A percentile compares a stretch with the other conserved stretches of the same genome.
Conservation (phyloP, 768 basidiomycete species). For the Kwoniella botswanensis region DNA sequence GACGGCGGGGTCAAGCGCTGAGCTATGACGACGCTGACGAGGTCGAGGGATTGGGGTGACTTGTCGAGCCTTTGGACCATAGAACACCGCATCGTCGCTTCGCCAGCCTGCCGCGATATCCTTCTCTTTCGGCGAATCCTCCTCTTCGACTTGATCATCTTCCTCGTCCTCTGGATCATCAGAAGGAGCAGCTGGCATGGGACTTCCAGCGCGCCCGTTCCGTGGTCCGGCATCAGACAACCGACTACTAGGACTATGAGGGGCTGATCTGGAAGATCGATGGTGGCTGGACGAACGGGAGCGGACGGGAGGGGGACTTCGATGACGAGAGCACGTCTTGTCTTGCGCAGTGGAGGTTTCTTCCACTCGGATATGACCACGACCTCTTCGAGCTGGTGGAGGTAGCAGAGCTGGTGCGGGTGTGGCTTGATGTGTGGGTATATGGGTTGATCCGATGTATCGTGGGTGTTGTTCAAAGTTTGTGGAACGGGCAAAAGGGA, state of each 20-base stretch:
- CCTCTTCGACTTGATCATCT: conserved; percentile 15
- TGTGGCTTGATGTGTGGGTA: conserved; percentile 22
- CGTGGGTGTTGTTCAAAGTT: conserved; percentile 35
- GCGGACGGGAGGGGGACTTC: conserved; percentile 37
- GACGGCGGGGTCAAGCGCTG: conserved; percentile 17
- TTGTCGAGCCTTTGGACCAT: conserved; percentile 24
- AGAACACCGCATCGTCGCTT: conserved; percentile 41
- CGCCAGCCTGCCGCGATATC: conserved; percentile 32
- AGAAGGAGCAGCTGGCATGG: conserved; percentile 34
- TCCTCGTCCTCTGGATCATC: conserved; percentile 22
- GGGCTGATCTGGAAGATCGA: conserved; percentile 7
- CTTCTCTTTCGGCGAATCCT: not conserved
- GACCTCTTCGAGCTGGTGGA: conserved; percentile 38
- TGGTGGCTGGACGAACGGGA: conserved; percentile 23
- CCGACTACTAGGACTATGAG: conserved; percentile 20
- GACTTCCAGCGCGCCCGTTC: conserved; percentile 38
- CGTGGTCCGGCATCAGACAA: conserved; percentile 41
- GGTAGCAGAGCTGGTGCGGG: conserved; percentile 38
- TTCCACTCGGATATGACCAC: conserved; percentile 42
- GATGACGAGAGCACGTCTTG: conserved; percentile 39
- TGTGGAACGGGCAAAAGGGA: conserved; percentile 46
- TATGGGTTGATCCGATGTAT: conserved; percentile 10
- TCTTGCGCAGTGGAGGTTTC: conserved; percentile 26
- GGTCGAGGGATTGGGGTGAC: conserved; percentile 1
- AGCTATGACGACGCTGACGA: conserved; percentile 19